A percentile compares a stretch with the other conserved stretches of the same genome.
phyloP scores from a whole-genome alignment of 2,329 filamentous ascomycete genomes.

The Ophiostoma populinum region DNA sequence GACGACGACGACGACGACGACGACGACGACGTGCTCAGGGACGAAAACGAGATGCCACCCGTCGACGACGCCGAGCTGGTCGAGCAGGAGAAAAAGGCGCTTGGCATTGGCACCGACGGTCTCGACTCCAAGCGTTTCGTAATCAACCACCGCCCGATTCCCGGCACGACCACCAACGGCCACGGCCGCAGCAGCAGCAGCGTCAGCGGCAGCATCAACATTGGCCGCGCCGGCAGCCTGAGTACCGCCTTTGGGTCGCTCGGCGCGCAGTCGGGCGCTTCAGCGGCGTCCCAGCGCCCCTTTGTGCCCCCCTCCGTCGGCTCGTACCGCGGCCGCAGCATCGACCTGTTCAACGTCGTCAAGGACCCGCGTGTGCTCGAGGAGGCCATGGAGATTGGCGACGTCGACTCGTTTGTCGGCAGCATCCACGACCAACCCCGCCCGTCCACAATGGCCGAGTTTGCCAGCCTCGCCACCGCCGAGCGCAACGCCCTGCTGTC shows the following conservation, averaged over 20 bases:
- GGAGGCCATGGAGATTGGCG: slow-evolving; percentile 21
- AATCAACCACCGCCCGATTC: slow-evolving; percentile 2
- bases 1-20: background rate
- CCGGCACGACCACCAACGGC: background rate
- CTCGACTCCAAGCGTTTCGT: slow-evolving; percentile 1
- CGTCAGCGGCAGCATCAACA: too few relatives aligned
- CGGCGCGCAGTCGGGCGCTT: background rate
- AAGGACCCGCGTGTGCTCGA: slow-evolving; percentile 21
- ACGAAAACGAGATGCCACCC: slow-evolving; percentile 10
- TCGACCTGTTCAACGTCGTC: slow-evolving; percentile 21
- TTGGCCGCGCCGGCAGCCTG: too few relatives aligned
- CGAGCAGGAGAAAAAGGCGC: slow-evolving; percentile 1
- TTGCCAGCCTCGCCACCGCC: slow-evolving; percentile 9
- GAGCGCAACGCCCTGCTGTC: slow-evolving; percentile 5
- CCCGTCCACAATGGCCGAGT: slow-evolving; percentile 14
- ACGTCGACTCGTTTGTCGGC: slow-evolving; percentile 23
- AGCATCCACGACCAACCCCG: slow-evolving; percentile 18
- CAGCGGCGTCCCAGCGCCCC: slow-evolving; percentile 6
- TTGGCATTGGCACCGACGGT: slow-evolving; percentile 3
- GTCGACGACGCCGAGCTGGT: background rate
- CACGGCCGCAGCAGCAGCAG: background rate
- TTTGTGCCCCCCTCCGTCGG: slow-evolving; percentile 17
- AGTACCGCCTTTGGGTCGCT: too few relatives aligned
- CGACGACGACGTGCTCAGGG: background rate
- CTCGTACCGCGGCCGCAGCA: slow-evolving; percentile 22